Base-by-base conservation (phyloP, 1,139 yeast species). In the Suhomyces chickasaworum region DNA sequence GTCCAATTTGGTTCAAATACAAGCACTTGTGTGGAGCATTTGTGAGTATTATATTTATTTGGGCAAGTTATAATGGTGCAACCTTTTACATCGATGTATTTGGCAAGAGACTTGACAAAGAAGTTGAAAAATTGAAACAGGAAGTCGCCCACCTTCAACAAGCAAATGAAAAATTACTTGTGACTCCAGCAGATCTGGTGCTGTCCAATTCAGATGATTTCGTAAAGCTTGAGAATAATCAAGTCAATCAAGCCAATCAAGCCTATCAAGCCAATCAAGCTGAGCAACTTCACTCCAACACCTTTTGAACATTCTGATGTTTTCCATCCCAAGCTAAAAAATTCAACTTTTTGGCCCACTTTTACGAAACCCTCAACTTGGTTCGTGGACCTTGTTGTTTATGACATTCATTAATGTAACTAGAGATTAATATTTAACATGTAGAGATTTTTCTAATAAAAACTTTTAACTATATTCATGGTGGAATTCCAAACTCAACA, bases 61-160 rank as follows among this genome's bases (percentile, higher is more conserved):
- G 83, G 68, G 95, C 98, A 2, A 77, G 90, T 41, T 89, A 86
- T 64, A 91, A 93, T 56, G 99, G 99, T 29, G 98, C 98, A 2
- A 89, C 96, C 0, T 93, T 89, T 62, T 93, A 93, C 62, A 78
- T 93, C 48, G 98, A 93, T 60, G 86, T 86, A 37, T 93, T 91
- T 67, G 97, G 96, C 48, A 87, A 85, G 61, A 77, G 89, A 58
- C 84, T 87, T 66, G 96, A 84, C 60, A 89, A 86, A 58, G 97
- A 93, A 63, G 89, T 91, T 34, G 69, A 73, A 27, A 79, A 80
- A 59, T 73, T 93, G 58, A 87, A 84, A 62, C 66, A 66, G 20
- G 97, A 91, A 60, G 80, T 93, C 22, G 76, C 72, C 12, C 77
- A 73, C 23, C 65, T 84, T 51, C 86, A 68, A 34, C 55, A 54